Evolutionary conservation across 805 yeast species (phyloP).

Genomic region (Candida succiphila): DNA sequence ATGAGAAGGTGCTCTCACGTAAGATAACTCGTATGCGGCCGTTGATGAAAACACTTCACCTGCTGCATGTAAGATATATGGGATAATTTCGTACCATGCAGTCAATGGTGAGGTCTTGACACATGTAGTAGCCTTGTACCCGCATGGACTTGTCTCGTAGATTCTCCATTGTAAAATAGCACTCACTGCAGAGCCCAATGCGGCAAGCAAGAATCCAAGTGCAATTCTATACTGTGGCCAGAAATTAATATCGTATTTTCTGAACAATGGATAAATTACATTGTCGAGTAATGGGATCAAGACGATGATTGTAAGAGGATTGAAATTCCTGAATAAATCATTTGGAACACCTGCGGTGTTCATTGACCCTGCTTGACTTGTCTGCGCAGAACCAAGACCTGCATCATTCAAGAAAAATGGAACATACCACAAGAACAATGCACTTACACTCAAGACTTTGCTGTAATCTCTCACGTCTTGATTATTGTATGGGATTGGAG

Average conservation of each 20-base stretch:
- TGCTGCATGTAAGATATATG: constrained; percentile 34
- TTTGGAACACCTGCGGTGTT: constrained; percentile 42
- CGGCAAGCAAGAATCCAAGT: constrained; percentile 36
- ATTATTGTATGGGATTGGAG: constrained; percentile 26
- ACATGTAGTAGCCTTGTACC: constrained; percentile 31
- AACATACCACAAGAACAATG: constrained; percentile 32
- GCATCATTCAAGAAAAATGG: constrained; percentile 31
- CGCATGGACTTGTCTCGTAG: constrained; percentile 42
- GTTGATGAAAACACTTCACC: constrained; percentile 44
- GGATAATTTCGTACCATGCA: constrained; percentile 24
- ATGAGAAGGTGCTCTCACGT: constrained; percentile 38
- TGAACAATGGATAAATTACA: constrained; percentile 30
- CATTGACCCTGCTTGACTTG: constrained; percentile 44
- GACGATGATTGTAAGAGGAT: constrained; percentile 42
- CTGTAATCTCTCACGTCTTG: constrained; percentile 34
- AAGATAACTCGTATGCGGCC: constrained; percentile 45
- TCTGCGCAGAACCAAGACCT: constrained; percentile 36
- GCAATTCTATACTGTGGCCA: constrained; percentile 34
- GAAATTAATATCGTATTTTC: constrained; percentile 31
- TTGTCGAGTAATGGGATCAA: constrained; percentile 40
- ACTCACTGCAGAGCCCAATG: constrained; percentile 37
- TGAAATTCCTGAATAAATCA: constrained; percentile 43
- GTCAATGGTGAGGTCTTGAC: constrained; percentile 20
- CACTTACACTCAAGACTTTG: constrained; percentile 31
- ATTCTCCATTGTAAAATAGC: constrained; percentile 35